These are phyloP conservation scores for Penicillium ochrochloron DNA, from an alignment of 495 filamentous ascomycete species.

Conservation along the genomic window DNA sequence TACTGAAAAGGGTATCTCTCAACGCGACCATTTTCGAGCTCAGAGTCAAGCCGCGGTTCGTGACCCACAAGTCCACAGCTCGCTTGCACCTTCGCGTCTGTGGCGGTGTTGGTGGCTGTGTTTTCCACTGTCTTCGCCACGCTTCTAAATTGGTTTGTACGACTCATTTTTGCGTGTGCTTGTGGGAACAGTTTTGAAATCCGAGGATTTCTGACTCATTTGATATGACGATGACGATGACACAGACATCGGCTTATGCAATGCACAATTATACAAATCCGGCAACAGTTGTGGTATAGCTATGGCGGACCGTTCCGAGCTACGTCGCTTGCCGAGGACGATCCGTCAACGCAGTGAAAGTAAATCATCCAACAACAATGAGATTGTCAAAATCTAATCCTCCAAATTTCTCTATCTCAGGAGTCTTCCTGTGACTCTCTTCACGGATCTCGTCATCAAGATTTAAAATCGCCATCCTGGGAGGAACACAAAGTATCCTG, in stretches of 20 bases:
- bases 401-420: background rate
- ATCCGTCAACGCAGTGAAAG: background rate
- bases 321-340: background rate
- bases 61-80: background rate
- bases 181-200: background rate
- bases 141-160: background rate
- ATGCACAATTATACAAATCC: background rate
- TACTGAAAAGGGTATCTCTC: background rate
- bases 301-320: background rate
- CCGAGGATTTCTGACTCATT: background rate
- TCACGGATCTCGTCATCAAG: background rate
- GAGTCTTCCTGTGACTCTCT: background rate
- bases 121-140: conserved; percentile 1
- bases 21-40: background rate
- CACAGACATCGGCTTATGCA: background rate
- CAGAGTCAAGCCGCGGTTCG: background rate
- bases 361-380: background rate
- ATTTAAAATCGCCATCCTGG: background rate
- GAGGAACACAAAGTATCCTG: background rate
- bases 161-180: background rate
- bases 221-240: background rate
- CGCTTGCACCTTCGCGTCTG: background rate
- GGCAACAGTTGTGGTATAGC: background rate
- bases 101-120: background rate
- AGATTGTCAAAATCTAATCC: background rate